Conservation (phyloP, 148 eudicot genomes). For the Camellia granthamiana region DNA sequence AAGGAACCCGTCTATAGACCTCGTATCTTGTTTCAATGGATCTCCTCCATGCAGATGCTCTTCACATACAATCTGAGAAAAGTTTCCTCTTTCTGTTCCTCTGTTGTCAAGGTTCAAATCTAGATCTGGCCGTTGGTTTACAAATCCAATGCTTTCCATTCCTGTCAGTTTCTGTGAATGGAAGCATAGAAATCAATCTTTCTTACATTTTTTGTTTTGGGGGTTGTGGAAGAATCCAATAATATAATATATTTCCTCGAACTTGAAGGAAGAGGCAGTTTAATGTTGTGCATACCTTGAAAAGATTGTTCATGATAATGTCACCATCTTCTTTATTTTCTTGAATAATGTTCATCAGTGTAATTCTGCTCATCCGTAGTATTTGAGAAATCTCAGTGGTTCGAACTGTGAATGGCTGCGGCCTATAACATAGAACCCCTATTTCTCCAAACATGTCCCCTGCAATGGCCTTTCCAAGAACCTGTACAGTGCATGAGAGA, state of each 20-base stretch:
- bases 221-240: neutral
- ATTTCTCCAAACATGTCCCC: conserved; percentile 83
- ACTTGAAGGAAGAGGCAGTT: neutral
- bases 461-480: conserved; percentile 46
- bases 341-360: conserved; percentile 46
- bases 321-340: conserved; percentile 49
- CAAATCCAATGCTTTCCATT: conserved; percentile 30
- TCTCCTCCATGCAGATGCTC: conserved; percentile 15
- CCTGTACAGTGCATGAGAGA: conserved; percentile 31
- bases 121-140: conserved; percentile 25
- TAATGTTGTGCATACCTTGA: conserved; percentile 38
- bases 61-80: conserved; percentile 15
- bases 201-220: neutral
- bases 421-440: conserved; percentile 61
- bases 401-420: conserved; percentile 68
- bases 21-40: conserved; percentile 9
- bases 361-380: conserved; percentile 45
- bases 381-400: conserved; percentile 74
- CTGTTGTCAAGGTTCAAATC: conserved; percentile 19
- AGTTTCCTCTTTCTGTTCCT: conserved; percentile 20
- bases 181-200: conserved; percentile 7
- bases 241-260: neutral
- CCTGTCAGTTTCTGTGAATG: conserved; percentile 49
- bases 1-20: neutral
- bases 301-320: conserved; percentile 61